Conservation (phyloP, 1,139 yeast species). For the Geotrichum klebahnii region DNA sequence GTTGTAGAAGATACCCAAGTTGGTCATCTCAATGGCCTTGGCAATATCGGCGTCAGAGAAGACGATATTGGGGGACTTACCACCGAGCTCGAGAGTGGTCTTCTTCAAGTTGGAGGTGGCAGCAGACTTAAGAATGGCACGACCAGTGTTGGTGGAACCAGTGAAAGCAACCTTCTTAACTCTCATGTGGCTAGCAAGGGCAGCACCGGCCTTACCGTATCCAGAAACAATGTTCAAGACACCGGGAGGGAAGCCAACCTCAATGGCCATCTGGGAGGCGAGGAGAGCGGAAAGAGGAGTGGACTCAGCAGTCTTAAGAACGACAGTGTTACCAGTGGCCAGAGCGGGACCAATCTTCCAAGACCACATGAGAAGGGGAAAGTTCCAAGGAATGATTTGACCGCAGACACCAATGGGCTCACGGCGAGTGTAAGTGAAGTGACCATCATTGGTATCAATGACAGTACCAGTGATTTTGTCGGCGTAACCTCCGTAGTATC, state of each 20-base stretch:
- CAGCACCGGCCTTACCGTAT: constrained; percentile 73
- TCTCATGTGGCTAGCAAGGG: constrained; percentile 61
- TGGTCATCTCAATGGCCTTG: constrained; percentile 51
- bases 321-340: constrained; percentile 76
- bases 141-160: constrained; percentile 80
- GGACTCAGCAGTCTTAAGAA: constrained; percentile 76
- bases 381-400: constrained; percentile 83
- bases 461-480: constrained; percentile 66
- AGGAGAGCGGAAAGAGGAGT: constrained; percentile 77
- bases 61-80: constrained; percentile 73
- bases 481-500: constrained; percentile 80
- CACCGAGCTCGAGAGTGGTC: constrained; percentile 76
- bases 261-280: constrained; percentile 55
- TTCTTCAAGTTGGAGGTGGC: constrained; percentile 66
- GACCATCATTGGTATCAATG: constrained; percentile 59
- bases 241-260: constrained; percentile 78
- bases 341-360: constrained; percentile 87
- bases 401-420: constrained; percentile 82
- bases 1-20: constrained; percentile 62
- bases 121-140: constrained; percentile 58
- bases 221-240: constrained; percentile 74
- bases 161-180: constrained; percentile 80
- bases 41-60: constrained; percentile 63
- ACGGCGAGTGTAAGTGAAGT: constrained; percentile 55
- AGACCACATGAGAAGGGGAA: constrained; percentile 77